Evolutionary conservation across 805 yeast species (phyloP).

Genomic region (Pichia exigua): DNA sequence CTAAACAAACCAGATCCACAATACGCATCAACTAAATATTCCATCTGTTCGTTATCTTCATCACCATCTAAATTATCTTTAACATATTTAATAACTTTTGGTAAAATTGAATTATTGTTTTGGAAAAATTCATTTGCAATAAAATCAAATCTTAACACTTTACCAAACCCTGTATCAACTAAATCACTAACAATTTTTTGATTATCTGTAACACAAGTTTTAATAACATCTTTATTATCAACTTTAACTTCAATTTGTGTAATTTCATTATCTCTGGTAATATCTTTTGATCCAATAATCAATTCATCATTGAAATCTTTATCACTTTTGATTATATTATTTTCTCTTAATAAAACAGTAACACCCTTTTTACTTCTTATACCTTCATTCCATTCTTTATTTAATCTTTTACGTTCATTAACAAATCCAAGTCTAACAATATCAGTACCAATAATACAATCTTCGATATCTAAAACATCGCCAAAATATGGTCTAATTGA

Average conservation of each 20-base stretch:
- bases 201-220: constrained; percentile 71
- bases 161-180: constrained; percentile 42
- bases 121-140: constrained; percentile 96
- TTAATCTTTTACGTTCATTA: constrained; percentile 56
- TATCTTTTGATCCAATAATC: constrained; percentile 28
- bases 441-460: constrained; percentile 81
- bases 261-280: constrained; percentile 19
- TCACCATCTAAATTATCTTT: constrained; percentile 48
- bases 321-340: constrained; percentile 38
- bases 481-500: constrained; percentile 32
- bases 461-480: constrained; percentile 90
- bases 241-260: constrained; percentile 4
- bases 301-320: constrained; percentile 29
- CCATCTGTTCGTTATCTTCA: constrained; percentile 15
- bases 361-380: constrained; percentile 54
- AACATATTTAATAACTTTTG: constrained; percentile 75
- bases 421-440: constrained; percentile 67
- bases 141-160: constrained; percentile 60
- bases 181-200: constrained; percentile 75
- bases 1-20: constrained; percentile 95
- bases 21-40: constrained; percentile 82
- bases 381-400: constrained; percentile 28
- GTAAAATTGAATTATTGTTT: constrained; percentile 86
- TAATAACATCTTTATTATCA: constrained; percentile 29
- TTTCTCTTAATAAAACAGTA: constrained; percentile 77